Evolutionary conservation across 176 grass and related monocot genomes (phyloP).

Genomic region (Phoenix roebelenii): DNA sequence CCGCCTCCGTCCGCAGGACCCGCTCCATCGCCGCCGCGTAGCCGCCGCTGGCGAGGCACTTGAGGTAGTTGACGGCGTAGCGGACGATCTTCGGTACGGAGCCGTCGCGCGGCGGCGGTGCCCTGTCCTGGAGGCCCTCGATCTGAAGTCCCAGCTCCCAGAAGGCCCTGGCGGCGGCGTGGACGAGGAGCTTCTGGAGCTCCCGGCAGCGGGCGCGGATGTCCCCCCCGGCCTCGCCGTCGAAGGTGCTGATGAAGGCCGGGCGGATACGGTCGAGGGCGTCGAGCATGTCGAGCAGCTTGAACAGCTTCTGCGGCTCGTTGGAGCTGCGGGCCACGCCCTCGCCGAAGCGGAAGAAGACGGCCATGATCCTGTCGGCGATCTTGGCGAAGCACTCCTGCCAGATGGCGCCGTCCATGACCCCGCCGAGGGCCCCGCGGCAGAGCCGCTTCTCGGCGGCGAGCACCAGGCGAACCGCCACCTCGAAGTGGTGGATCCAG

Average conservation of each 20-base stretch:
- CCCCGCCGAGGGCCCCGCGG: slow-evolving; percentile 29
- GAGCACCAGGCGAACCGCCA: slow-evolving; percentile 37
- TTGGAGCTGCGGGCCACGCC: slow-evolving; percentile 23
- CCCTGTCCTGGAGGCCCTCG: slow-evolving; percentile 12
- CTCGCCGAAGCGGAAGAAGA: slow-evolving; percentile 60
- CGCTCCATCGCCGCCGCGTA: slow-evolving; percentile 37
- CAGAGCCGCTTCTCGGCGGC: slow-evolving; percentile 44
- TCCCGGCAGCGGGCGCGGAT: slow-evolving; percentile 36
- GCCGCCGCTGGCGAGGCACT: slow-evolving; percentile 43
- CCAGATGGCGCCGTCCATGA: slow-evolving; percentile 37
- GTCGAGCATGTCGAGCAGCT: slow-evolving; percentile 61
- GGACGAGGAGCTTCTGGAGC: slow-evolving; percentile 42
- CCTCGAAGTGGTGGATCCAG: slow-evolving; percentile 47
- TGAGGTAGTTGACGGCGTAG: slow-evolving; percentile 57
- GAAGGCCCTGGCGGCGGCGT: slow-evolving; percentile 33
- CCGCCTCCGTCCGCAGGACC: slow-evolving; percentile 34
- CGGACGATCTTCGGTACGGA: slow-evolving; percentile 60
- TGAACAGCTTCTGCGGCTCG: slow-evolving; percentile 65
- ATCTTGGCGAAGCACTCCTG: slow-evolving; percentile 62
- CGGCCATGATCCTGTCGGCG: slow-evolving; percentile 35
- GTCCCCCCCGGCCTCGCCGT: slow-evolving; percentile 27
- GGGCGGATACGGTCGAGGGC: slow-evolving; percentile 22
- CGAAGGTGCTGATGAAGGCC: slow-evolving; percentile 33
- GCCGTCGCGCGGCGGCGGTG: not conserved
- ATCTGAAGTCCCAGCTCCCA: slow-evolving; percentile 51